Base-by-base conservation (phyloP, 2,329 filamentous ascomycete species). In the Xylariaceae sp. region DNA sequence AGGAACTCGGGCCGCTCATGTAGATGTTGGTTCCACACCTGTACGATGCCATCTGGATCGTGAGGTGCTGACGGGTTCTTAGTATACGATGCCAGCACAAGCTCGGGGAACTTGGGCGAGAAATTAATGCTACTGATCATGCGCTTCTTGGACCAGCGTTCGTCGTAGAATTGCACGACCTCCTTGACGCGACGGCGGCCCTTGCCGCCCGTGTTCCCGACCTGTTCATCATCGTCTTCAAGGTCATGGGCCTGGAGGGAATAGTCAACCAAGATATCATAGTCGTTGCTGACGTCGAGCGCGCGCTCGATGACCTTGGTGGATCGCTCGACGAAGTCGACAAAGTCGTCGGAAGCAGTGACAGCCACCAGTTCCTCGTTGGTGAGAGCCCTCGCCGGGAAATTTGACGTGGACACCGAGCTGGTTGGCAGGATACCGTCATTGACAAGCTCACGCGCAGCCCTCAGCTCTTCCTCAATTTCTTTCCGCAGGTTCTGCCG, bases 91-190 rank as follows among this genome's bases (percentile, higher is more conserved):
- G 92, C 89, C 30, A 96, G 77, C 29, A 98, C 70, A 22, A 98
- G 75, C 61, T 98, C 92, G 17, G 85, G 86, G 52, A 92, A 94
- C 68, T 94, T 94, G 34, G 87, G 84, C 28, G 90, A 96, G 61
- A 95, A 98, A 63, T 90, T 85, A 49, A 98, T 79, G 51, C 88
- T 84, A 56, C 86, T 95, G 55, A 98, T 83, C 83, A 95, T 95
- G 45, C 89, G 81, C 65, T 95, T 94, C 68, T 93, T 94, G 53
- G 87, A 94, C 84, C 90, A 95, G 56, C 88, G 76, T 40, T 94
- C 84, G 53, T 95, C 89, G 61, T 85, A 94, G 60, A 96, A 95
- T 51, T 95, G 90, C 22, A 83, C 80, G 31, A 94, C 70, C 60
- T 98, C 89, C 57, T 85, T 90, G 49, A 93, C 76, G 44, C 83